phyloP scores from a whole-genome alignment of 2,329 filamentous ascomycete genomes.

The Colletotrichum endophyticum region DNA sequence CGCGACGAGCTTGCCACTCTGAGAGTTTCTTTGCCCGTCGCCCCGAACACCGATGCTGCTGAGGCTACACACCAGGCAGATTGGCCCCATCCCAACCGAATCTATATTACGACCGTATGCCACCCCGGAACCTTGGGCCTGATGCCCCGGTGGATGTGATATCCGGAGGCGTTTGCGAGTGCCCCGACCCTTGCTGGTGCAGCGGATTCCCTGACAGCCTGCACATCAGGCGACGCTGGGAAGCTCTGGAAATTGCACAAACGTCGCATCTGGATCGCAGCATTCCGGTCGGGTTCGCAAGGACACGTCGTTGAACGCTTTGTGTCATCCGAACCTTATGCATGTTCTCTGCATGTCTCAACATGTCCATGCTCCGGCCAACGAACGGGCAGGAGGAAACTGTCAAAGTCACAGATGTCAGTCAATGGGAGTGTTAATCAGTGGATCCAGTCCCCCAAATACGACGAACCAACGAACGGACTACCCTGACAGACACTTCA shows the following conservation, averaged over 20 bases:
- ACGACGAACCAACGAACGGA: neutral
- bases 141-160: neutral
- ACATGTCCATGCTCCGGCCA: neutral
- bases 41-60: neutral
- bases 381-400: neutral
- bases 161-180: neutral
- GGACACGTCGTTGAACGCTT: neutral
- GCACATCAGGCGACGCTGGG: neutral
- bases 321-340: neutral
- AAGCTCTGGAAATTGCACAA: neutral
- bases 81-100: neutral
- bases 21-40: neutral
- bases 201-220: neutral
- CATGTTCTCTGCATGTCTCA: neutral
- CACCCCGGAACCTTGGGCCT: neutral
- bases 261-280: neutral
- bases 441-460: neutral
- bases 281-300: neutral
- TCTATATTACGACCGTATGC: neutral
- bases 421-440: neutral
- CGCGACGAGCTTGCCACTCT: neutral
- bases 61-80: neutral
- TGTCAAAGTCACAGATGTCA: neutral
- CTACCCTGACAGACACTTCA: neutral
- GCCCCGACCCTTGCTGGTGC: constrained; percentile 16